phyloP scores from a whole-genome alignment of 192 early-diverging fungal genomes.

The Coemansia biformis region DNA sequence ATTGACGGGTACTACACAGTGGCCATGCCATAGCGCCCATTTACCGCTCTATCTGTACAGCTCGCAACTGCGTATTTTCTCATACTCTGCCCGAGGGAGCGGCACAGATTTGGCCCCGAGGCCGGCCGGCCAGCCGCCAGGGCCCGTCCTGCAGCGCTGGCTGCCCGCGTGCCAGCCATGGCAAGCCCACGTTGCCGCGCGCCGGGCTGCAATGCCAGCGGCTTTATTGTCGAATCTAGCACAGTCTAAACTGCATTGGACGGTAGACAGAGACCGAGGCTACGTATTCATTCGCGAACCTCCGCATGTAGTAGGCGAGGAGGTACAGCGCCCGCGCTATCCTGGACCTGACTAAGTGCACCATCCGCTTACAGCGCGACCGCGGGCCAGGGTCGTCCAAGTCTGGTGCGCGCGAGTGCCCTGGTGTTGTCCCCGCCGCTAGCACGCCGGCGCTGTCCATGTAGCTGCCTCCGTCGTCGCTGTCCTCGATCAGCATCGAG shows the following conservation, averaged over 20 bases:
- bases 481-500: constrained; percentile 17
- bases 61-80: too few species aligned
- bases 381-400: background rate
- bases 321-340: constrained; percentile 10
- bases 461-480: background rate
- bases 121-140: too few species aligned
- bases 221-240: constrained; percentile 4
- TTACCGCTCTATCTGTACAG: too few species aligned
- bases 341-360: constrained; percentile 7
- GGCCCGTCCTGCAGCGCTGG: too few species aligned
- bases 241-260: constrained; percentile 19
- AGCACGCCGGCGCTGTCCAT: background rate
- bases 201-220: too few species aligned
- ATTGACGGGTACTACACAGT: constrained; percentile 23
- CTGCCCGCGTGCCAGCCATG: too few species aligned
- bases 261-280: constrained; percentile 14
- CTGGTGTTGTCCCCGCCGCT: background rate
- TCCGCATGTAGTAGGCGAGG: constrained; percentile 20
- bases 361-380: constrained; percentile 17
- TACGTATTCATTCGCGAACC: constrained; percentile 10
- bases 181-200: too few species aligned
- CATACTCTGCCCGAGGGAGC: too few species aligned
- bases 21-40: background rate
- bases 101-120: too few species aligned
- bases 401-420: background rate